Evolutionary conservation across 1,284 basidiomycete genomes (phyloP).

Genomic region (Apiotrichum akiyoshidainum): DNA sequence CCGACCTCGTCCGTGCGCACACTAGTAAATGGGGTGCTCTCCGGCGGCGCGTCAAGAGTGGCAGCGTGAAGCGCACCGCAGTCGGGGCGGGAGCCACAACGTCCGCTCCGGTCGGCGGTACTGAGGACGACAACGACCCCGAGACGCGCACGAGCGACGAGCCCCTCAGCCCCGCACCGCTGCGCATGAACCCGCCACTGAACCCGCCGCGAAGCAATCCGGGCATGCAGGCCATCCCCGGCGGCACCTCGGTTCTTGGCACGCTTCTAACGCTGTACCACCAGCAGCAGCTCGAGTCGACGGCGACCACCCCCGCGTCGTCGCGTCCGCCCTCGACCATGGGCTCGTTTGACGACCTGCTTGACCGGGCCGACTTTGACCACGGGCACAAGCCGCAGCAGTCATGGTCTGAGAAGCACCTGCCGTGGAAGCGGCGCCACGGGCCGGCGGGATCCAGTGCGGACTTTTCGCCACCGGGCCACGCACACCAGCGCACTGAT

Average conservation of each 20-base stretch:
- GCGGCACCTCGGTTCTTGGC: constrained; percentile 43
- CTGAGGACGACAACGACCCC: background rate
- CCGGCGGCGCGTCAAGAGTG: constrained; percentile 35
- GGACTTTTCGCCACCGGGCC: background rate
- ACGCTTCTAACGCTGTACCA: constrained; percentile 45
- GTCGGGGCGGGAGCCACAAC: too few species aligned
- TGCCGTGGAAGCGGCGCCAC: constrained; percentile 1
- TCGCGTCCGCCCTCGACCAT: constrained; percentile 20
- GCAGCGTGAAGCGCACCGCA: constrained; percentile 3
- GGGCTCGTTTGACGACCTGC: too few species aligned
- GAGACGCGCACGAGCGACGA: background rate
- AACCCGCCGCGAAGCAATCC: constrained; percentile 9
- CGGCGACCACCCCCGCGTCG: constrained; percentile 38
- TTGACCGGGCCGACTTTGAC: background rate
- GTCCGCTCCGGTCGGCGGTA: too few species aligned
- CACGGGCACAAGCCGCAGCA: background rate
- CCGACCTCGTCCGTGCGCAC: constrained; percentile 49
- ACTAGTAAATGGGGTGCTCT: constrained; percentile 48
- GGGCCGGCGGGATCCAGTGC: too few species aligned
- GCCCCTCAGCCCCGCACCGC: background rate
- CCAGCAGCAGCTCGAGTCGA: constrained; percentile 35
- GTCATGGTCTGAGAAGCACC: constrained; percentile 1
- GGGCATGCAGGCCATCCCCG: constrained; percentile 13
- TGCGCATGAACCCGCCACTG: background rate
- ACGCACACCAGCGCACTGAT: constrained; percentile 2